Percentiles rank a stretch among this genome's conserved stretches.
Evolutionary conservation across 768 basidiomycete species (phyloP).

Genomic region (Hygrocybe coccinea): DNA sequence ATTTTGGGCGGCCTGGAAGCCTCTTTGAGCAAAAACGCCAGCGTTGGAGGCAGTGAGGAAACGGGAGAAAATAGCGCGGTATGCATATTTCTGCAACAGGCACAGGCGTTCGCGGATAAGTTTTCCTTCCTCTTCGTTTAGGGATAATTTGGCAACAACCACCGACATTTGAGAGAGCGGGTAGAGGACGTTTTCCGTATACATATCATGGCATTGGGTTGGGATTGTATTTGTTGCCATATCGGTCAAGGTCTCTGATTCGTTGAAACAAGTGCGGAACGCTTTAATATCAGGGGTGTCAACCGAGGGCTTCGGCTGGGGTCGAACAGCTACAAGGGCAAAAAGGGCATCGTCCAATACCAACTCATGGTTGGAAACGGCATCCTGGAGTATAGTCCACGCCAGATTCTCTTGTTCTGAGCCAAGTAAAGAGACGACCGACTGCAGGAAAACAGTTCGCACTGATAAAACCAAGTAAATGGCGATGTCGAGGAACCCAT

Average conservation of each 20-base stretch:
- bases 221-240: constrained; percentile 16
- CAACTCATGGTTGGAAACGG: constrained; percentile 7
- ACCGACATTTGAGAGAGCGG: constrained; percentile 11
- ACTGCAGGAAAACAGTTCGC: constrained; percentile 16
- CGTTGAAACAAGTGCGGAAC: constrained; percentile 4
- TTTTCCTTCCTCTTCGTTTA: constrained; percentile 11
- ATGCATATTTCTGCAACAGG: constrained; percentile 5
- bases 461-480: constrained; percentile 10
- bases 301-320: background rate
- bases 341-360: constrained; percentile 11
- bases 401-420: constrained; percentile 14
- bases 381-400: constrained; percentile 8
- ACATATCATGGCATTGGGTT: constrained; percentile 10
- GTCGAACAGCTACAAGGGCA: constrained; percentile 13
- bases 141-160: constrained; percentile 5
- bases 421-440: constrained; percentile 12
- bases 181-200: constrained; percentile 14
- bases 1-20: background rate
- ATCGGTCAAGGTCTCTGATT: constrained; percentile 11
- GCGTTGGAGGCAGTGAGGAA: background rate
- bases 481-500: background rate
- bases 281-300: constrained; percentile 5
- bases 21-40: background rate
- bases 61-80: background rate
- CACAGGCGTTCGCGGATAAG: constrained; percentile 10